Evolutionary conservation across 257 asterid genomes (phyloP).

Genomic region (Solanum peruvianum): DNA sequence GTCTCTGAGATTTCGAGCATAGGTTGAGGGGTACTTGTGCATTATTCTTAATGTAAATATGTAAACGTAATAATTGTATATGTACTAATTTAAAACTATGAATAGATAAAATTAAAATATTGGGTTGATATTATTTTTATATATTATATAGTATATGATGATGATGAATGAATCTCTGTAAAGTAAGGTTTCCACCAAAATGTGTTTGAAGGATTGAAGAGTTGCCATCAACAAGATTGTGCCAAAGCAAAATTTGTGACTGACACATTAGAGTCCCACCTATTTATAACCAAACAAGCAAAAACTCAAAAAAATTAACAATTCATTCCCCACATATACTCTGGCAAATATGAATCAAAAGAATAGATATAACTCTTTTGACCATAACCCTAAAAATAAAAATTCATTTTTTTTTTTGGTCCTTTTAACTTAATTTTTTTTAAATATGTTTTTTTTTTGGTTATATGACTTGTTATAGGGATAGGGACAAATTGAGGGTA

Average conservation of each 20-base stretch:
- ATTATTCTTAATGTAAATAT: neutral
- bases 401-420: neutral
- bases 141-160: neutral
- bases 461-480: neutral
- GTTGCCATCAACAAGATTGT: neutral
- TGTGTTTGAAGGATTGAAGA: neutral
- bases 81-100: neutral
- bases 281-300: neutral
- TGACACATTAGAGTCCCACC: neutral
- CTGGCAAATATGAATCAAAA: neutral
- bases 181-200: neutral
- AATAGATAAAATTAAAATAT: neutral
- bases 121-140: neutral
- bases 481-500: neutral
- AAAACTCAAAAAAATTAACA: neutral
- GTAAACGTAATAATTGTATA: neutral
- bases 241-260: neutral
- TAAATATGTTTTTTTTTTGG: too few relatives aligned
- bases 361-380: neutral
- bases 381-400: neutral
- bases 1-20: too few relatives aligned
- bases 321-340: neutral
- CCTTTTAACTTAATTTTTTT: neutral
- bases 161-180: neutral
- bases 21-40: too few relatives aligned